Evolutionary conservation across 2,329 filamentous ascomycete genomes (phyloP).

Genomic region (Emmonsiellopsis sp.): DNA sequence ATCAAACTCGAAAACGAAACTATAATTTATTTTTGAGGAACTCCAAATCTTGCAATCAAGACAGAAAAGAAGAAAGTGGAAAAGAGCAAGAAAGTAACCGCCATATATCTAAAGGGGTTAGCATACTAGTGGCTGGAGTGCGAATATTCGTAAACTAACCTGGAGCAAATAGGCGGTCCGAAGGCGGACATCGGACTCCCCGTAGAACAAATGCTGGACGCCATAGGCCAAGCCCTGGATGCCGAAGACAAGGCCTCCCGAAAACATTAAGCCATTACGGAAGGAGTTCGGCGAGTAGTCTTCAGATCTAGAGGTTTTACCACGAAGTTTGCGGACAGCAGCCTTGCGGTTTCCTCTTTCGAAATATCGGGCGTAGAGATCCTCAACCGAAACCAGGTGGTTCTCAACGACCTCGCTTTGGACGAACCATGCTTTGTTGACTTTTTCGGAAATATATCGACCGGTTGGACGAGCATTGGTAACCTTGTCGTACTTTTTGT

Average conservation of each 20-base stretch:
- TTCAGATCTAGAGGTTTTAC: constrained; percentile 51
- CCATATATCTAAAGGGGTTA: constrained; percentile 62
- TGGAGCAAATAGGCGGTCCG: constrained; percentile 64
- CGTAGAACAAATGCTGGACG: constrained; percentile 39
- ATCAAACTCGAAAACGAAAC: constrained; percentile 95
- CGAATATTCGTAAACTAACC: constrained; percentile 25
- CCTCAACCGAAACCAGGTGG: constrained; percentile 73
- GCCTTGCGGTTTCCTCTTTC: constrained; percentile 89
- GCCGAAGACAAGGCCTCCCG: constrained; percentile 56
- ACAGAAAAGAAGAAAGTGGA: constrained; percentile 76
- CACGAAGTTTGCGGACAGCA: constrained; percentile 76
- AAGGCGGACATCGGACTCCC: constrained; percentile 35
- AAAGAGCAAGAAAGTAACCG: constrained; percentile 78
- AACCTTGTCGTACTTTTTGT: constrained; percentile 97
- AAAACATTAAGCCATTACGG: constrained; percentile 57
- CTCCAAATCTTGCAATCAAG: constrained; percentile 78
- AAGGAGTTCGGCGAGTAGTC: constrained; percentile 53
- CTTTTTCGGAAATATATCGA: constrained; percentile 82
- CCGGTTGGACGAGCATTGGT: constrained; percentile 67
- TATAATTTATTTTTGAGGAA: constrained; percentile 81
- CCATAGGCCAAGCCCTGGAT: constrained; percentile 59
- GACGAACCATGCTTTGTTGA: constrained; percentile 85
- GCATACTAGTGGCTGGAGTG: constrained; percentile 7
- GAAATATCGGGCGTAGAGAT: constrained; percentile 90
- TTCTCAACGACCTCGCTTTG: constrained; percentile 76